Percentiles rank a stretch among this genome's conserved stretches.
Evolutionary conservation across 352 stramenopile genomes (phyloP).

Genomic region (Pythium monospermum): DNA sequence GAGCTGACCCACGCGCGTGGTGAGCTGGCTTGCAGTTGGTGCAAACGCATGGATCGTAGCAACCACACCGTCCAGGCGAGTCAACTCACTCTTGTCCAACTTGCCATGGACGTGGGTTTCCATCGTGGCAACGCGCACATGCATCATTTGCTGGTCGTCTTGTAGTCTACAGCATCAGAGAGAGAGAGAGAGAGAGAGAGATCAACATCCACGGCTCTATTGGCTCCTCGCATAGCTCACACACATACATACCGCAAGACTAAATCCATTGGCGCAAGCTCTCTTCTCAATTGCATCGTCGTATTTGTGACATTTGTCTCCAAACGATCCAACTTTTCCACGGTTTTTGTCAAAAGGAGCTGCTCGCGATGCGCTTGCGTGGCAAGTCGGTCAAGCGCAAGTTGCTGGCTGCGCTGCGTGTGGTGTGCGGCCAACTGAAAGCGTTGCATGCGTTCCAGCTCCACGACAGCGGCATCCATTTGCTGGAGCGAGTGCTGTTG

Average conservation of each 20-base stretch:
- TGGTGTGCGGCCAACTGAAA: constrained; percentile 1
- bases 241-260: too few relatives aligned
- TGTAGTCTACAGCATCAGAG: constrained; percentile 47
- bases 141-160: constrained; percentile 37
- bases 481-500: constrained; percentile 21
- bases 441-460: constrained; percentile 18
- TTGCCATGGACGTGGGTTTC: constrained; percentile 43
- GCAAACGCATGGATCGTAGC: constrained; percentile 53
- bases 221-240: too few relatives aligned
- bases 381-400: neutral
- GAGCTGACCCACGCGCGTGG: constrained; percentile 14
- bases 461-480: constrained; percentile 12
- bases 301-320: too few relatives aligned
- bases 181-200: too few relatives aligned
- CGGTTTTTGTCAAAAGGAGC: too few relatives aligned
- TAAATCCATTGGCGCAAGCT: too few relatives aligned
- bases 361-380: neutral
- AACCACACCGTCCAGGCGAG: constrained; percentile 40
- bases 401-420: neutral
- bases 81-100: constrained; percentile 62
- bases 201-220: too few relatives aligned
- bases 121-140: constrained; percentile 35
- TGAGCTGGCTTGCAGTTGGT: constrained; percentile 31
- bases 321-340: too few relatives aligned
- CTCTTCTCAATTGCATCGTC: too few relatives aligned